phyloP scores from a whole-genome alignment of 495 filamentous ascomycete species.

The Neurospora sp. region DNA sequence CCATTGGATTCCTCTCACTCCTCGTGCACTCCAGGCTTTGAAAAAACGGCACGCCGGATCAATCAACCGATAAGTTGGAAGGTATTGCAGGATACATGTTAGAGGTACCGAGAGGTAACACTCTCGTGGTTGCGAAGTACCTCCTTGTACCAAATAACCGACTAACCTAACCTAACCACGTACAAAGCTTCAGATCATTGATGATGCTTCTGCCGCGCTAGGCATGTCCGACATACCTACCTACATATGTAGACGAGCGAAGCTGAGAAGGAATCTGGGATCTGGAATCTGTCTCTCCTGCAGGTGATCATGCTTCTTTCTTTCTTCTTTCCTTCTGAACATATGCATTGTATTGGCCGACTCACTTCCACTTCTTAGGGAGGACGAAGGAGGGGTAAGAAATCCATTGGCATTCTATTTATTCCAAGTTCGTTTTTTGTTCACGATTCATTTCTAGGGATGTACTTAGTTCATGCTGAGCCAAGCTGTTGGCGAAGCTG shows the following conservation, averaged over 20 bases:
- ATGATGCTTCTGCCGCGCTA: neutral
- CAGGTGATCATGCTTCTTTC: neutral
- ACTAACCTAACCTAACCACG: neutral
- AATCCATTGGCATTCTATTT: neutral
- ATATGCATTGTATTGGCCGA: neutral
- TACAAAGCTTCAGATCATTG: neutral
- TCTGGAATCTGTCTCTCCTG: neutral
- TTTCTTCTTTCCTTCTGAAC: neutral
- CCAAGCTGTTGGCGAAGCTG: neutral
- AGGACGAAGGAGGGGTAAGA: neutral
- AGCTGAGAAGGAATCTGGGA: neutral
- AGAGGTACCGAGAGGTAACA: neutral
- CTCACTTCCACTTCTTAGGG: neutral
- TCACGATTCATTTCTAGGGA: neutral
- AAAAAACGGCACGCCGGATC: neutral
- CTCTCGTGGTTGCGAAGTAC: neutral
- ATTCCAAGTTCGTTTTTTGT: neutral
- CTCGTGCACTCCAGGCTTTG: neutral
- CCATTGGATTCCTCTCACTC: neutral
- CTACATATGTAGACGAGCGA: neutral
- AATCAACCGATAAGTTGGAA: neutral
- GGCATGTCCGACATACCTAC: neutral
- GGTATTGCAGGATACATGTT: neutral
- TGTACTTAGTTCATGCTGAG: neutral
- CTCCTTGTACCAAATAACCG: neutral